Evolutionary conservation across 2,329 filamentous ascomycete genomes (phyloP).

Genomic region (Aspergillus thermomutatus): DNA sequence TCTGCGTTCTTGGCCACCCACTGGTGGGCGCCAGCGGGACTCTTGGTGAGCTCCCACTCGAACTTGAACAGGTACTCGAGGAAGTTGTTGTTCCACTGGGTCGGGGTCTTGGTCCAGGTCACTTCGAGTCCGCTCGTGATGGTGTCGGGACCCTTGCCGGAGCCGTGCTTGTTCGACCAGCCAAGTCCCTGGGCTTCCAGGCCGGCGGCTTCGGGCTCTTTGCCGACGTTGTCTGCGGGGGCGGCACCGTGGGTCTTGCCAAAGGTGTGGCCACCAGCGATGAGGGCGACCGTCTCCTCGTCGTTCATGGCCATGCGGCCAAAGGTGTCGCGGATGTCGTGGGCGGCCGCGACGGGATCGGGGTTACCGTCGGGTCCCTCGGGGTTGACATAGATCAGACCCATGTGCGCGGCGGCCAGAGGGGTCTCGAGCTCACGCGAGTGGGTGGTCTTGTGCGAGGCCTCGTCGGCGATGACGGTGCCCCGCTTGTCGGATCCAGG

Average conservation of each 20-base stretch:
- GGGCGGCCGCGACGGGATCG: slow-evolving; percentile 65
- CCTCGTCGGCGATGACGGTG: slow-evolving; percentile 1
- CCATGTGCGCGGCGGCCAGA: slow-evolving; percentile 67
- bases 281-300: slow-evolving; percentile 75
- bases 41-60: slow-evolving; percentile 74
- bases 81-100: slow-evolving; percentile 72
- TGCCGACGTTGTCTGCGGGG: slow-evolving; percentile 60
- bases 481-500: slow-evolving; percentile 30
- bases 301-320: slow-evolving; percentile 80
- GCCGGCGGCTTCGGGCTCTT: slow-evolving; percentile 63
- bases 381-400: slow-evolving; percentile 79
- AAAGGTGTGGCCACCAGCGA: slow-evolving; percentile 74
- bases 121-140: slow-evolving; percentile 77
- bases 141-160: slow-evolving; percentile 67
- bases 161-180: slow-evolving; percentile 63
- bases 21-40: slow-evolving; percentile 72
- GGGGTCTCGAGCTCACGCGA: slow-evolving; percentile 65
- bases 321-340: slow-evolving; percentile 72
- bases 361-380: slow-evolving; percentile 71
- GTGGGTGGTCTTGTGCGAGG: slow-evolving; percentile 45
- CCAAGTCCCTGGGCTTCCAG: slow-evolving; percentile 69
- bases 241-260: slow-evolving; percentile 78
- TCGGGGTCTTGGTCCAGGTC: slow-evolving; percentile 73
- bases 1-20: slow-evolving; percentile 70
- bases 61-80: slow-evolving; percentile 74